Percentiles rank a stretch among this genome's conserved stretches.
These are phyloP conservation scores for Lactarius evosmus DNA, from an alignment of 768 basidiomycete genomes.

Conservation along the genomic window DNA sequence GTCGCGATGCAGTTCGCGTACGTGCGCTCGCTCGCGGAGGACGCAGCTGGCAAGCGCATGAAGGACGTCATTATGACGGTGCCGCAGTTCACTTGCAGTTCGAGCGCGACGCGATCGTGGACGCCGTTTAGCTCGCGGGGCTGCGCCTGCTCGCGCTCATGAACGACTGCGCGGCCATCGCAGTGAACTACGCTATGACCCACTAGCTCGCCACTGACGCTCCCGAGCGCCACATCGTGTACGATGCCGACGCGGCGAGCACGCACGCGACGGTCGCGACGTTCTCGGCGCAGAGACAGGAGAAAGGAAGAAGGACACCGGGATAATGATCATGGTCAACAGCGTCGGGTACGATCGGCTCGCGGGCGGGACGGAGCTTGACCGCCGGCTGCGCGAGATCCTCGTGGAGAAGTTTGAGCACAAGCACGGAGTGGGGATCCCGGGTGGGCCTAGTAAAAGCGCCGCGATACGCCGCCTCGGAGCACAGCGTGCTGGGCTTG, in stretches of 20 bases:
- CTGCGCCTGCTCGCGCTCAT: constrained; percentile 78
- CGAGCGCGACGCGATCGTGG: constrained; percentile 87
- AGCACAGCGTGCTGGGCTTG: constrained; percentile 36
- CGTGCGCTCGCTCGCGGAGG: constrained; percentile 83
- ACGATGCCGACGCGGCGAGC: constrained; percentile 87
- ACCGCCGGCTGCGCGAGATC: constrained; percentile 76
- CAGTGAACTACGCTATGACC: constrained; percentile 97
- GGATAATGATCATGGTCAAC: constrained; percentile 70
- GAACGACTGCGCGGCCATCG: constrained; percentile 93
- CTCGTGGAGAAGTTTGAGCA: constrained; percentile 71
- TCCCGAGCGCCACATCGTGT: constrained; percentile 85
- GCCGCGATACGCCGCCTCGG: constrained; percentile 34
- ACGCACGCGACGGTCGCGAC: constrained; percentile 74
- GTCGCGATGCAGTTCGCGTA: constrained; percentile 93
- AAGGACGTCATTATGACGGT: constrained; percentile 85
- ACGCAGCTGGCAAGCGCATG: constrained; percentile 68
- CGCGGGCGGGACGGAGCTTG: constrained; percentile 80
- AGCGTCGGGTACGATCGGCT: constrained; percentile 79
- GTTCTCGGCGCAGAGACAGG: constrained; percentile 51
- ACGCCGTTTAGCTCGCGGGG: constrained; percentile 90
- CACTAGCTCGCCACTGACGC: constrained; percentile 76
- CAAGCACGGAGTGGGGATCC: constrained; percentile 59
- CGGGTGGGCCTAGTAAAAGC: constrained; percentile 29
- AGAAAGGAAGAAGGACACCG: constrained; percentile 47
- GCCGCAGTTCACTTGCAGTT: constrained; percentile 83